Conservation (phyloP, 78 protist species). For the Speleostelium caveatum region DNA sequence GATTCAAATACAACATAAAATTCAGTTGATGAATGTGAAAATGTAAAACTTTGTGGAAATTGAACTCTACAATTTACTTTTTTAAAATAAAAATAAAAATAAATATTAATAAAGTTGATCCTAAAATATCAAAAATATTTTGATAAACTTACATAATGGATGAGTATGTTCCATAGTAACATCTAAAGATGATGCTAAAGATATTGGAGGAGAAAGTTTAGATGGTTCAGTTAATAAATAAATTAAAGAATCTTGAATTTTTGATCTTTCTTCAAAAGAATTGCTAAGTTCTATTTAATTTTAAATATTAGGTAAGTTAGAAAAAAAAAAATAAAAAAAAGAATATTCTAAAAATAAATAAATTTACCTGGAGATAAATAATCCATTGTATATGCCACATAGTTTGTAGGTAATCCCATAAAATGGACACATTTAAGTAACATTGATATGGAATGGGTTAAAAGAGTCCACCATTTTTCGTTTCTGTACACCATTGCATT, state of each 20-base stretch:
- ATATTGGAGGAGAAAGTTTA: slow-evolving; percentile 41
- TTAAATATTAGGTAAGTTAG: too few relatives aligned
- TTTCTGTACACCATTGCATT: slow-evolving; percentile 72
- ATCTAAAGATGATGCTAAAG: slow-evolving; percentile 24
- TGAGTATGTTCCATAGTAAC: slow-evolving; percentile 74
- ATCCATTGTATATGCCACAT: slow-evolving; percentile 62
- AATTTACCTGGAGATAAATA: slow-evolving; percentile 70
- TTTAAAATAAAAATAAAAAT: too few relatives aligned
- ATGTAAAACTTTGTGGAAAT: slow-evolving; percentile 51
- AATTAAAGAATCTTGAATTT: slow-evolving; percentile 24
- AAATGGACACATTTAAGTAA: slow-evolving; percentile 42
- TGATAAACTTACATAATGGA: slow-evolving; percentile 41
- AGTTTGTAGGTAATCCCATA: slow-evolving; percentile 50
- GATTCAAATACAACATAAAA: slow-evolving; percentile 71
- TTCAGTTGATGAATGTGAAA: slow-evolving; percentile 47
- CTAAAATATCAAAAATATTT: neutral
- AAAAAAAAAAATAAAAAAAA: too few relatives aligned
- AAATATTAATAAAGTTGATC: neutral
- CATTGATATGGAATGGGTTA: slow-evolving; percentile 52
- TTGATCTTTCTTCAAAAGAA: slow-evolving; percentile 2
- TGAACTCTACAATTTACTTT: slow-evolving; percentile 65
- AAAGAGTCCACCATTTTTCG: slow-evolving; percentile 74
- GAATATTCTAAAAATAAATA: too few relatives aligned
- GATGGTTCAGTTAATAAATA: slow-evolving; percentile 21
- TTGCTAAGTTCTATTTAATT: slow-evolving; percentile 33